Conservation (phyloP, 2,329 filamentous ascomycete species). For the Cladosporium sp. region DNA sequence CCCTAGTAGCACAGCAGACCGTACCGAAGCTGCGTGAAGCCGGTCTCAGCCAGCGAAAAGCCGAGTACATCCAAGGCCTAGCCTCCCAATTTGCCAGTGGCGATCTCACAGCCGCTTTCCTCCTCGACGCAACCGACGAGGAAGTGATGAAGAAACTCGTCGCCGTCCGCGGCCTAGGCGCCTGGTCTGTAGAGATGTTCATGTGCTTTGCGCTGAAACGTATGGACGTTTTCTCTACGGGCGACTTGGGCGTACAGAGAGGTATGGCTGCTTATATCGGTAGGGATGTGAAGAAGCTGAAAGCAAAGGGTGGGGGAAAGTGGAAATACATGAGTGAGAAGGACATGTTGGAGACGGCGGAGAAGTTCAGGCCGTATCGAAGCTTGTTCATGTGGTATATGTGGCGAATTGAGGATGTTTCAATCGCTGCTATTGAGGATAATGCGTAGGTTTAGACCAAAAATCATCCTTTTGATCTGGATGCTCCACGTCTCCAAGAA, state of each 20-base stretch:
- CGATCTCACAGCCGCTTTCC: slow-evolving; percentile 70
- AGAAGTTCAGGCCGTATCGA: slow-evolving; percentile 76
- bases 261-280: slow-evolving; percentile 89
- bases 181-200: slow-evolving; percentile 98
- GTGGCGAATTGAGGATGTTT: slow-evolving; percentile 54
- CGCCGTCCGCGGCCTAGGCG: slow-evolving; percentile 79
- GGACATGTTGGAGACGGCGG: slow-evolving; percentile 82
- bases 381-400: slow-evolving; percentile 98
- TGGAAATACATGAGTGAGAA: slow-evolving; percentile 97
- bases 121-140: slow-evolving; percentile 77
- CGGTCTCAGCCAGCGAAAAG: slow-evolving; percentile 88
- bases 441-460: slow-evolving; percentile 7
- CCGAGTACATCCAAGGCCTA: slow-evolving; percentile 86
- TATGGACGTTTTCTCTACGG: slow-evolving; percentile 87
- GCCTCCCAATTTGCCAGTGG: slow-evolving; percentile 74
- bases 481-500: no score
- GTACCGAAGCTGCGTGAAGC: slow-evolving; percentile 72
- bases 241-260: slow-evolving; percentile 89
- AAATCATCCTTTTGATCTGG: no score
- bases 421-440: slow-evolving; percentile 20
- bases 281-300: slow-evolving; percentile 77
- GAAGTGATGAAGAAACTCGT: slow-evolving; percentile 78
- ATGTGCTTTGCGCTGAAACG: slow-evolving; percentile 91
- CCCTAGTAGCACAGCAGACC: slow-evolving; percentile 61
- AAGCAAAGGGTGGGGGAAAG: slow-evolving; percentile 73